These are phyloP conservation scores for Taxawa tesnikishii DNA, from an alignment of 2,329 filamentous ascomycete species.

Conservation along the genomic window DNA sequence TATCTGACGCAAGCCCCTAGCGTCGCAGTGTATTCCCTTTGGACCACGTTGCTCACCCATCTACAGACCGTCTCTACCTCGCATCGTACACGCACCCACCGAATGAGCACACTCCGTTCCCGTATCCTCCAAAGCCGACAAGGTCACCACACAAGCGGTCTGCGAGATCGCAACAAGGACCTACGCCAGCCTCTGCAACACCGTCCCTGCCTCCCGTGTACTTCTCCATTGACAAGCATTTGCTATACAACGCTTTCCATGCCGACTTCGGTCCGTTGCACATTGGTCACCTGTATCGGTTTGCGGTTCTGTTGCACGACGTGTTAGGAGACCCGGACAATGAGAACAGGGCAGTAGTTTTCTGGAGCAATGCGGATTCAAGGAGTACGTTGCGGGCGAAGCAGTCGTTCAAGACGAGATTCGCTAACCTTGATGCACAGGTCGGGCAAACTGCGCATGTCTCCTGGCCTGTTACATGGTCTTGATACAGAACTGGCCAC, in stretches of 20 bases:
- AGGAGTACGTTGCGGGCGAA: constrained; percentile 53
- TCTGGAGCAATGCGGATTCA: constrained; percentile 88
- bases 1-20: constrained; percentile 4
- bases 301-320: constrained; percentile 91
- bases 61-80: constrained; percentile 79
- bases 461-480: constrained; percentile 98
- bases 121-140: constrained; percentile 52
- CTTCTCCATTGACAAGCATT: constrained; percentile 79
- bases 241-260: constrained; percentile 97
- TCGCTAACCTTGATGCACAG: constrained; percentile 30
- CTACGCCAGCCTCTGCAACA: constrained; percentile 34
- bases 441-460: constrained; percentile 85
- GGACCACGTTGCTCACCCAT: constrained; percentile 14
- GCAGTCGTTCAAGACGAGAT: not conserved
- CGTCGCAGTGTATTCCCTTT: constrained; percentile 12
- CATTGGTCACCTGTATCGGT: constrained; percentile 93
- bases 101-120: constrained; percentile 71
- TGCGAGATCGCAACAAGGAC: constrained; percentile 49
- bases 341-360: constrained; percentile 80
- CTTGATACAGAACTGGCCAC: constrained; percentile 92
- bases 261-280: constrained; percentile 96
- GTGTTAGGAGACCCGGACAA: constrained; percentile 86
- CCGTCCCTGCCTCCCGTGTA: constrained; percentile 59
- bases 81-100: constrained; percentile 81
- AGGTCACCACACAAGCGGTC: constrained; percentile 66